These are phyloP conservation scores for Gardenia jasminoides DNA, from an alignment of 257 asterid genomes.

Conservation along the genomic window DNA sequence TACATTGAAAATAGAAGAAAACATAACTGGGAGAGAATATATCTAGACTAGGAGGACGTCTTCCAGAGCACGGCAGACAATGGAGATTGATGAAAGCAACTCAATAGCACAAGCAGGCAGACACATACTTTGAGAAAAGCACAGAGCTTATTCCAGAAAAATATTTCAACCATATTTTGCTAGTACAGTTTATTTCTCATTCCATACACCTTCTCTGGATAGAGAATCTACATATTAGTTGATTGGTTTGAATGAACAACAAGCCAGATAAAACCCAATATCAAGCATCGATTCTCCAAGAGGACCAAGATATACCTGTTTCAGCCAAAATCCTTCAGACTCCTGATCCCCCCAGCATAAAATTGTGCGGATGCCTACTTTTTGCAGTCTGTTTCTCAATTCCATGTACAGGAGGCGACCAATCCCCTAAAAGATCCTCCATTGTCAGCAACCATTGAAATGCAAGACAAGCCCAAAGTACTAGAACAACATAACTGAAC, in stretches of 20 bases:
- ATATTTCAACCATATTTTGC: neutral
- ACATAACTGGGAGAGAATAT: neutral
- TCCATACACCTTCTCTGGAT: neutral
- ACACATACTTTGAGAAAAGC: neutral
- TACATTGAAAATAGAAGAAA: neutral
- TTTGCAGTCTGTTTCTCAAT: slow-evolving; percentile 61
- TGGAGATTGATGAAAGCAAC: neutral
- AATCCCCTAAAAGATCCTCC: slow-evolving; percentile 58
- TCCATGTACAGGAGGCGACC: slow-evolving; percentile 66
- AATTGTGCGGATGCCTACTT: slow-evolving; percentile 67
- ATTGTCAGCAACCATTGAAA: slow-evolving; percentile 14
- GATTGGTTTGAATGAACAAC: slow-evolving; percentile 2
- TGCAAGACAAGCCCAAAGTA: neutral
- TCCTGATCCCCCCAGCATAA: slow-evolving; percentile 90
- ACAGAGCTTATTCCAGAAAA: neutral
- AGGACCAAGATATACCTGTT: slow-evolving; percentile 70
- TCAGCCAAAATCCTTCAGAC: slow-evolving; percentile 90
- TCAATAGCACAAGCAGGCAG: neutral
- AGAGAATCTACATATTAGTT: slow-evolving; percentile 3
- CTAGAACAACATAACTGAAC: neutral
- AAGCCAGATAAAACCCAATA: neutral
- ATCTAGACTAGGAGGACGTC: neutral
- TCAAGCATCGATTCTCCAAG: slow-evolving; percentile 1
- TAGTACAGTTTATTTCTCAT: neutral
- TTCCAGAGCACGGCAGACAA: neutral